A percentile compares a stretch with the other conserved stretches of the same genome.
Evolutionary conservation across 257 asterid species (phyloP).

Genomic region (Paulownia fortunei): DNA sequence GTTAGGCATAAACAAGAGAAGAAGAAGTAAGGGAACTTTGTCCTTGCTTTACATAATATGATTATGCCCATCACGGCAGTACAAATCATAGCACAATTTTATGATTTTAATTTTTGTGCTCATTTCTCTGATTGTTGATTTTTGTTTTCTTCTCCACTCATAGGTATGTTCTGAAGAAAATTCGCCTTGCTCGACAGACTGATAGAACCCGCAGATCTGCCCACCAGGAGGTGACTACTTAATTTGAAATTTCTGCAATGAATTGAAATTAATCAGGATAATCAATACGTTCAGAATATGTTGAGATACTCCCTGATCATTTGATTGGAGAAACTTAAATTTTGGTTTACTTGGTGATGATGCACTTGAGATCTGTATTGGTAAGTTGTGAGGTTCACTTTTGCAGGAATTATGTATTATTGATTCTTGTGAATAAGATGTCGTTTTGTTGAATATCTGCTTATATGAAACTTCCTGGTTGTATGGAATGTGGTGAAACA

Average conservation of each 20-base stretch:
- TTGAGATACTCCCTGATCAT: neutral
- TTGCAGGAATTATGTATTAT: neutral
- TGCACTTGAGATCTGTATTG: conserved; percentile 17
- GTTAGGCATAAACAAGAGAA: conserved; percentile 94
- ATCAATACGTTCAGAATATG: neutral
- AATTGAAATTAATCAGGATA: neutral
- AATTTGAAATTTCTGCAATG: neutral
- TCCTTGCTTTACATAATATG: neutral
- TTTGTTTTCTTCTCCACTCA: conserved; percentile 24
- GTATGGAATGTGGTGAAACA: neutral
- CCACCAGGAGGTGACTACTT: conserved; percentile 82
- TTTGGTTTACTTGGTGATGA: conserved; percentile 7
- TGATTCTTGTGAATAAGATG: neutral
- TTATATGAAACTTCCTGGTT: neutral
- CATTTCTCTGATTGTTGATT: neutral
- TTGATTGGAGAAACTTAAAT: neutral
- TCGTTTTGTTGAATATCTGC: neutral
- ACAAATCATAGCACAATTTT: neutral
- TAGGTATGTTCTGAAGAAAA: conserved; percentile 98
- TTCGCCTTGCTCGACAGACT: conserved; percentile 98
- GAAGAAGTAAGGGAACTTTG: conserved; percentile 69
- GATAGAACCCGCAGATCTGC: conserved; percentile 99
- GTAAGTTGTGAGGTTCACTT: neutral
- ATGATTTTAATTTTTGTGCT: conserved; percentile 4
- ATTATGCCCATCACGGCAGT: neutral